Evolutionary conservation across 108 stramenopile species (phyloP).

Genomic region (Cyclotella atomus): DNA sequence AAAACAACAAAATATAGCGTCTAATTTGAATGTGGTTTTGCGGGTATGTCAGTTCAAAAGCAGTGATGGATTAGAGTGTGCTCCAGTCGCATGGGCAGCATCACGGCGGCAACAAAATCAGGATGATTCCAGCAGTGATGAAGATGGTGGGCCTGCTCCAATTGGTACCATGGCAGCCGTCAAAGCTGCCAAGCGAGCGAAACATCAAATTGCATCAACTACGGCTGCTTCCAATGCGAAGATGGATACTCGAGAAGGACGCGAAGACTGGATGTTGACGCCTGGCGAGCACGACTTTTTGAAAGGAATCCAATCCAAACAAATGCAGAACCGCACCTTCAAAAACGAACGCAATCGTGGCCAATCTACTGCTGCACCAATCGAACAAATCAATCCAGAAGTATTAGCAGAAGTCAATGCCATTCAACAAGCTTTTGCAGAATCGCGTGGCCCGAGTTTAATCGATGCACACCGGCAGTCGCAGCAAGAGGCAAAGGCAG

Average conservation of each 20-base stretch:
- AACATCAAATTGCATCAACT: slow-evolving; percentile 39
- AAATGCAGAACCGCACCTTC: slow-evolving; percentile 66
- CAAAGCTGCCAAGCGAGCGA: slow-evolving; percentile 36
- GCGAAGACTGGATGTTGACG: slow-evolving; percentile 91
- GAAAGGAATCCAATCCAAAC: slow-evolving; percentile 66
- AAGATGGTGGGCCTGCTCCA: slow-evolving; percentile 74
- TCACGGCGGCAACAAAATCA: background rate
- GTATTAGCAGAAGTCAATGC: slow-evolving; percentile 82
- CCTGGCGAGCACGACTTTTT: slow-evolving; percentile 87
- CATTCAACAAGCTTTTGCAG: slow-evolving; percentile 70
- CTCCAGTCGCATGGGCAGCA: slow-evolving; percentile 30
- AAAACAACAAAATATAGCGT: background rate
- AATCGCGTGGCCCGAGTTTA: slow-evolving; percentile 75
- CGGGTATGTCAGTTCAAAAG: slow-evolving; percentile 53
- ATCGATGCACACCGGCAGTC: slow-evolving; percentile 73
- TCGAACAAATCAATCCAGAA: slow-evolving; percentile 55
- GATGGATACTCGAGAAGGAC: slow-evolving; percentile 33
- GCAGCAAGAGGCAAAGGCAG: slow-evolving; percentile 51
- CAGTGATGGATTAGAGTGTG: slow-evolving; percentile 39
- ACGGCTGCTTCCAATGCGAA: slow-evolving; percentile 25
- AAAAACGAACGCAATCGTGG: slow-evolving; percentile 58
- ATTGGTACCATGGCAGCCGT: slow-evolving; percentile 50
- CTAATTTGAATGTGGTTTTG: slow-evolving; percentile 36
- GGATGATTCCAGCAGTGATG: slow-evolving; percentile 52
- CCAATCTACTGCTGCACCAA: background rate